Base-by-base conservation (phyloP, 1,284 basidiomycete species). In the Cutaneotrichosporon mucoides region DNA sequence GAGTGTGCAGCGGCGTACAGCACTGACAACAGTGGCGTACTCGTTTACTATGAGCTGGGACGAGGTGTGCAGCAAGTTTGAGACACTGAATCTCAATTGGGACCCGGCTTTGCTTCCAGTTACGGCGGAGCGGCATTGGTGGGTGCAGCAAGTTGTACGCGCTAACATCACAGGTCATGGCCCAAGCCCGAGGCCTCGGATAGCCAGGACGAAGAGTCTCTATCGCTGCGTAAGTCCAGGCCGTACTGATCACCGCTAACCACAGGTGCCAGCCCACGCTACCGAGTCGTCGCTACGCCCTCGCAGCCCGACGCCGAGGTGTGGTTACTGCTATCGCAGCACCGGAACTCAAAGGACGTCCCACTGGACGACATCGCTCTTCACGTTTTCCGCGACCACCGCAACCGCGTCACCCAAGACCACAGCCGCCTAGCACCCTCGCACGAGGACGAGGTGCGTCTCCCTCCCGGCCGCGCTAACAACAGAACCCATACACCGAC, bases 41-140 rank as follows among this genome's bases (percentile, higher is more conserved):
- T 47, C 63, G 1, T 73, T 78, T 57, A 57, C 61, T 6, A 71
- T 82, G 61, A 72, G 75, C 0, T 96, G 92, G 92, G 84, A 88
- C 35, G 83, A 86, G 36, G 82, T 88, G 5, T 84, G 91, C 58
- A 80, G 83, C 12, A 77, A 84, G 0, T 96, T 97, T 66, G 87
- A 92, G 55, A 86, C 89, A 1, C 77, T 96, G 43, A 92, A 92
- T 73, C 74, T 91, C 42, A 97, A 89, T 71, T 97, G 94, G 94
- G 82, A 93, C 72, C 90, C 92, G 0, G 66, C 61, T 0, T 79
- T 85, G 6, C 88, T 90, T 73, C 71, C 80, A 1, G 76, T 82
- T 43, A 69, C 69, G 1, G 67, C 84, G 10, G 78, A 71, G 3
- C 84, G 89, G 58, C 90, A 95, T 63, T 87, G 87, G 90, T 88